Evolutionary conservation across 352 stramenopile species (phyloP), one percentile per base, ranked within the genome.

Genomic region (Achlya hypogyna): DNA sequence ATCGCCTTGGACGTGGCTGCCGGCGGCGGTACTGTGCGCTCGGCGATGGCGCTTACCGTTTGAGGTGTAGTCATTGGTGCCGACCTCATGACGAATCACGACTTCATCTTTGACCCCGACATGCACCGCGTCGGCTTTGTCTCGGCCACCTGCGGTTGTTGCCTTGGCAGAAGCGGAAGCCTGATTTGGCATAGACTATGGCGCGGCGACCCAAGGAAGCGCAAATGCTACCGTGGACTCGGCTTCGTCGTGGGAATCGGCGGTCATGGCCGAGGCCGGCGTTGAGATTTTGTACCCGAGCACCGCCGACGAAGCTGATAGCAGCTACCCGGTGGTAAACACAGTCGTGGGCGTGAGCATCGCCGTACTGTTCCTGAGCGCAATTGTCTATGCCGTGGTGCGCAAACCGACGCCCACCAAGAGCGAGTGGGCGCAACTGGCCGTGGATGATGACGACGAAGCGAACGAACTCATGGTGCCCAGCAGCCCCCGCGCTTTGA

Each of bases 71-170:
- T 94, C 18, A 89, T 94, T 65, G 86, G 86, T 8, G 83, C 86
- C 45, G 89, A 89, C 71, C 77, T 94, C 45, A 93, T 94, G 86
- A 81, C 80, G 74, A 74, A 86, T 49, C 81, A 82, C 28, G 84
- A 94, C 43, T 78, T 94, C 28, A 86, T 94, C 25, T 94, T 94
- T 69, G 86, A 94, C 59, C 67, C 73, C 1, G 76, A 73, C 1
- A 82, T 85, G 58, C 72, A 88, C 35, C 82, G 84, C n/a, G 76
- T 94, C 6, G 86, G 84, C 0, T 94, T 94, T 69, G 85, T 84
- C 6, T 74, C 88, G 35, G 81, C 85, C 2, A 73, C 91, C 52
- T 94, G 85, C 35, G 51, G 28, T 78, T 63, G n/a, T 53, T 63
- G 10, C n/a, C 38, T 9, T 3, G 12, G 6, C 38, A 45, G 38